Percentiles rank a stretch among this genome's conserved stretches.
Evolutionary conservation across 129 eudicot species (phyloP).

Genomic region (Flaveria bidentis): DNA sequence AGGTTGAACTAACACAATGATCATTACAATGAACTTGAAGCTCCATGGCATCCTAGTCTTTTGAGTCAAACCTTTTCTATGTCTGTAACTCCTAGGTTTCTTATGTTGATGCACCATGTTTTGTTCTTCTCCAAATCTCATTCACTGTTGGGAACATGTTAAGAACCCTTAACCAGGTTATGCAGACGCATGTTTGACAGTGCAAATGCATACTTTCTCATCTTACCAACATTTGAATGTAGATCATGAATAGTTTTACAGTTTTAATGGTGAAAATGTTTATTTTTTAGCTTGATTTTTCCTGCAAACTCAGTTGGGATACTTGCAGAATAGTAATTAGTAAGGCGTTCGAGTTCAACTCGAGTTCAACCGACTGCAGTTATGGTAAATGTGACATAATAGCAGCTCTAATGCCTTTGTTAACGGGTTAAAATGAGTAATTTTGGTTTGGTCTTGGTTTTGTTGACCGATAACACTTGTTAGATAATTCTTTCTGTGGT

Average conservation of each 20-base stretch:
- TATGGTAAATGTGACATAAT: background rate
- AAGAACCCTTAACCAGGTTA: conserved; percentile 20
- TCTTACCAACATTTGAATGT: conserved; percentile 6
- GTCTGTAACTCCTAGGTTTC: conserved; percentile 11
- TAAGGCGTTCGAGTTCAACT: background rate
- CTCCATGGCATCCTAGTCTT: conserved; percentile 5
- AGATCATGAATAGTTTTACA: background rate
- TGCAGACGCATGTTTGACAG: background rate
- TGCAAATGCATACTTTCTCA: no score
- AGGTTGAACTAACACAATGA: conserved; percentile 40
- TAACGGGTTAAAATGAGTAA: background rate
- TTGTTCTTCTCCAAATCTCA: conserved; percentile 1
- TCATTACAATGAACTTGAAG: conserved; percentile 8
- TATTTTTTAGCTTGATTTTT: background rate
- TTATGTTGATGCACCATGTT: conserved; percentile 25
- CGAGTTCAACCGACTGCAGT: background rate
- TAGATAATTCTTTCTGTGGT: background rate
- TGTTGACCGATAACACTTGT: no score
- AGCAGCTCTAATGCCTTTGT: no score
- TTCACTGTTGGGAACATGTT: conserved; percentile 7
- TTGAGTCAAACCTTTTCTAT: conserved; percentile 10
- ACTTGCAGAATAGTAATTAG: background rate
- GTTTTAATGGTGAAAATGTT: background rate
- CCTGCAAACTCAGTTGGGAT: background rate
- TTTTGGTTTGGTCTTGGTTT: background rate